These are phyloP conservation scores for Dichomitus squalens DNA, from an alignment of 1,284 basidiomycete genomes.

Conservation along the genomic window DNA sequence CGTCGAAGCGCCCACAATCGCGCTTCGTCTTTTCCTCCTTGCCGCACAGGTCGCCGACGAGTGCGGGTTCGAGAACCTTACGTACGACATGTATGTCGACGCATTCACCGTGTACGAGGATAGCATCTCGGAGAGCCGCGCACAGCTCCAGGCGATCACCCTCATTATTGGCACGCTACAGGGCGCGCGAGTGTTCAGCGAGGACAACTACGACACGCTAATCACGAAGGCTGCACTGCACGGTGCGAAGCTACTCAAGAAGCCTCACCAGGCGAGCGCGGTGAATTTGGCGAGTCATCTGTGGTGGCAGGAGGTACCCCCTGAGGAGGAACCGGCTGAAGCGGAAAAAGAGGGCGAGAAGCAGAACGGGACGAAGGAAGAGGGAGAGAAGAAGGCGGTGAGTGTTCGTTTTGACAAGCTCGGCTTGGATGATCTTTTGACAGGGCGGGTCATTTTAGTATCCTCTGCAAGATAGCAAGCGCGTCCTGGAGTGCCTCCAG, in stretches of 20 bases:
- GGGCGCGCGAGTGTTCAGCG: constrained; percentile 81
- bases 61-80: constrained; percentile 90
- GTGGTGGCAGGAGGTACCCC: constrained; percentile 87
- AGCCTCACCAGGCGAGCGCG: constrained; percentile 93
- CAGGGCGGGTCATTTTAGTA: constrained; percentile 48
- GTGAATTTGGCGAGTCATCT: constrained; percentile 94
- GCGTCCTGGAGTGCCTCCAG: constrained; percentile 93
- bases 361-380: constrained; percentile 45
- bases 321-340: constrained; percentile 37
- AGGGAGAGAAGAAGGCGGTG: constrained; percentile 62
- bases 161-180: constrained; percentile 89
- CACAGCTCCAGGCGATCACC: constrained; percentile 92
- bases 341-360: constrained; percentile 36
- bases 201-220: constrained; percentile 93
- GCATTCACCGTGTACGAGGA: constrained; percentile 97
- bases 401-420: constrained; percentile 41
- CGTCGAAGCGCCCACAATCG: constrained; percentile 88
- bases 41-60: constrained; percentile 92
- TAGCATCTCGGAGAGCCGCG: constrained; percentile 88
- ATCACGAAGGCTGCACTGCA: constrained; percentile 96
- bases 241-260: constrained; percentile 92
- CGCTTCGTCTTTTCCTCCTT: constrained; percentile 91
- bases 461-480: constrained; percentile 91
- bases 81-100: constrained; percentile 95
- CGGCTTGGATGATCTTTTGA: constrained; percentile 29